phyloP scores from a whole-genome alignment of 345 rosid species.

The Theobroma cacao region DNA sequence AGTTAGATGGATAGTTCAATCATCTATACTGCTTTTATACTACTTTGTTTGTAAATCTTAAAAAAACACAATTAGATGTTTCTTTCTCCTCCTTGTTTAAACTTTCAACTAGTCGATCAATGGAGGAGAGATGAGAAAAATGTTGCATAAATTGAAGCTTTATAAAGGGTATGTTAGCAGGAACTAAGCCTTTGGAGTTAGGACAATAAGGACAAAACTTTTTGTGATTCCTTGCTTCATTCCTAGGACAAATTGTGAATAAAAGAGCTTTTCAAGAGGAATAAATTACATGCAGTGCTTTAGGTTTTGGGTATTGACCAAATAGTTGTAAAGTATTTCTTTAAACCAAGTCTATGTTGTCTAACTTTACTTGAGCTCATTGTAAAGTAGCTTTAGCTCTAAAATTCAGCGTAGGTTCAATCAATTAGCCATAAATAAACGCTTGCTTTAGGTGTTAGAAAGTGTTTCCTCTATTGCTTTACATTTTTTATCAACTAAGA shows the following conservation, averaged over 20 bases:
- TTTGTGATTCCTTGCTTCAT: neutral
- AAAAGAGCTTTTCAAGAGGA: neutral
- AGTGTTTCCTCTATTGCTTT: neutral
- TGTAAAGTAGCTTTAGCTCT: neutral
- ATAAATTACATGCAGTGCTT: neutral
- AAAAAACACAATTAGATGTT: neutral
- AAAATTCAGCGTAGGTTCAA: neutral
- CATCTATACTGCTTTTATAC: too few species aligned
- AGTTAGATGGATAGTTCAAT: too few species aligned
- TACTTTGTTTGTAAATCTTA: neutral
- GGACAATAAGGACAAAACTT: neutral
- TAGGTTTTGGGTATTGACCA: neutral
- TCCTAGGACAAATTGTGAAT: neutral
- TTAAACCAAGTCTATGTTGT: neutral
- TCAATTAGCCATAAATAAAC: neutral
- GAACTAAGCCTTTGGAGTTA: neutral
- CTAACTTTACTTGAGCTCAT: neutral
- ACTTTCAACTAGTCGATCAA: neutral
- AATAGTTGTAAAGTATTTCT: neutral
- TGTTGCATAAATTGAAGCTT: neutral
- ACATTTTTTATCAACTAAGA: neutral
- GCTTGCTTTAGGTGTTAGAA: neutral
- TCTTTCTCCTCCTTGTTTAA: neutral
- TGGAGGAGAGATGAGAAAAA: neutral
- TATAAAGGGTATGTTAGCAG: neutral